These are phyloP conservation scores for Glycyrrhiza uralensis DNA, from an alignment of 306 rosid species.

Conservation along the genomic window DNA sequence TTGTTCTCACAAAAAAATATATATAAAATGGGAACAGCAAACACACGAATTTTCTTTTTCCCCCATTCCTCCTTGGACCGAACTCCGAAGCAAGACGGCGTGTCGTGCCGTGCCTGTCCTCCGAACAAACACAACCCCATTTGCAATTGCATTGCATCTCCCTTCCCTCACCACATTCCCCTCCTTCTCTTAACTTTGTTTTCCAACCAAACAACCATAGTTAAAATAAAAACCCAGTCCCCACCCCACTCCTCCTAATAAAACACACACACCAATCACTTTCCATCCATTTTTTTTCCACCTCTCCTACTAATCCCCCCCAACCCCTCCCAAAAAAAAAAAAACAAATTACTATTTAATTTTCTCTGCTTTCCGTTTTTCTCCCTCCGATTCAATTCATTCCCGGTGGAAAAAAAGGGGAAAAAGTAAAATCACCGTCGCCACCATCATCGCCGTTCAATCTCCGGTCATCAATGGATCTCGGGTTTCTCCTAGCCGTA, in stretches of 20 bases:
- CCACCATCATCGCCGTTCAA: background rate
- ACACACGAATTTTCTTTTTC: background rate
- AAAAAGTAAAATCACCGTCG: background rate
- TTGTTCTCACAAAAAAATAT: too few relatives aligned
- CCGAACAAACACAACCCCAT: background rate
- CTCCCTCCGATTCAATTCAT: conserved; percentile 16
- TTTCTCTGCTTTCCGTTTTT: background rate
- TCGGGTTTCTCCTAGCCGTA: background rate
- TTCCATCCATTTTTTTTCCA: conserved; percentile 14
- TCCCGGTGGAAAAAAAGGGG: background rate
- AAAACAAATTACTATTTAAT: too few relatives aligned
- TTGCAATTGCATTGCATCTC: background rate
- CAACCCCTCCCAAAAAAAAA: background rate
- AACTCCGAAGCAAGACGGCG: background rate
- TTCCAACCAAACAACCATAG: background rate
- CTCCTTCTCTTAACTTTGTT: background rate
- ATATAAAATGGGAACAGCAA: too few relatives aligned
- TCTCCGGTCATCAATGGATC: conserved; percentile 35
- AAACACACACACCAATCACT: background rate
- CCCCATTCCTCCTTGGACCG: background rate
- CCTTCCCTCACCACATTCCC: background rate
- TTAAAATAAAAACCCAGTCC: background rate
- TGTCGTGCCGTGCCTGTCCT: background rate
- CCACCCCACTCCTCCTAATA: background rate
- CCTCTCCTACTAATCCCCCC: background rate